phyloP scores from a whole-genome alignment of 1,284 basidiomycete species.

The Tilletia walkeri region DNA sequence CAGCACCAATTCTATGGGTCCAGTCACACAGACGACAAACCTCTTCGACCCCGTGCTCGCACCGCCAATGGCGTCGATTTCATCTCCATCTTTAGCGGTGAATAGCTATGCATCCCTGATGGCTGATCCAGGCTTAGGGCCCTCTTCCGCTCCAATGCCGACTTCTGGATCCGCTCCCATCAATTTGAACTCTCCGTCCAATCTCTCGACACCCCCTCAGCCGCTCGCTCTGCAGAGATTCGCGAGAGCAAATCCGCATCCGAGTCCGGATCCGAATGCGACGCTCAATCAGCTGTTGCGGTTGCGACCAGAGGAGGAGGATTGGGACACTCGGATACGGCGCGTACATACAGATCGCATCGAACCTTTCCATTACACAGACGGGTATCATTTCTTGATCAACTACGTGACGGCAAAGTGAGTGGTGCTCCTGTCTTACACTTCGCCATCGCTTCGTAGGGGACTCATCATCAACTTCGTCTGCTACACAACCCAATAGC shows the following conservation, averaged over 20 bases:
- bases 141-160: background rate
- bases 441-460: too few species aligned
- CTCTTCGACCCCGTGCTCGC: conserved; percentile 14
- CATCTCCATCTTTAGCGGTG: conserved; percentile 2
- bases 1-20: background rate
- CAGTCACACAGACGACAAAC: background rate
- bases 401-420: conserved; percentile 51
- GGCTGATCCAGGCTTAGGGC: background rate
- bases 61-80: background rate
- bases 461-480: too few species aligned
- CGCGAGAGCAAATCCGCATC: background rate
- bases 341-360: conserved; percentile 47
- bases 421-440: background rate
- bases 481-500: conserved; percentile 57
- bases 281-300: conserved; percentile 2
- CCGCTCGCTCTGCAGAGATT: conserved; percentile 11
- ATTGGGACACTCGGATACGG: conserved; percentile 49
- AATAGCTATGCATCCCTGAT: background rate
- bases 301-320: conserved; percentile 15
- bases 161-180: background rate
- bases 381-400: conserved; percentile 54
- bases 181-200: background rate
- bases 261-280: background rate
- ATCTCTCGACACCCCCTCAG: background rate
- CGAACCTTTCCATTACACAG: conserved; percentile 51